These are phyloP conservation scores for Aspergillus sp. DNA, from an alignment of 2,329 filamentous ascomycete genomes.

Conservation along the genomic window DNA sequence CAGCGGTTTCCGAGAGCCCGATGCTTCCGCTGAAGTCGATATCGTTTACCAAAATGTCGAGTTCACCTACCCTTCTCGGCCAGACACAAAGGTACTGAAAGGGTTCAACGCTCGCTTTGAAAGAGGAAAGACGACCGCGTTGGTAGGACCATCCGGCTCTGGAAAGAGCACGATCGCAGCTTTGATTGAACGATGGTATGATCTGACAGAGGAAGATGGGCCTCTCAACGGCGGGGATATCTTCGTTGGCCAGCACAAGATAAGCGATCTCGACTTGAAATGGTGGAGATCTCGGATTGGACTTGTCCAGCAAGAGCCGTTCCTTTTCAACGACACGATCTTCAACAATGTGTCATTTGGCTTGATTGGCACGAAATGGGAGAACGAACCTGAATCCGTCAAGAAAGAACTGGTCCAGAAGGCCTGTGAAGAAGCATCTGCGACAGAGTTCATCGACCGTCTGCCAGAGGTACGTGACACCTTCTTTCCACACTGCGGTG, in stretches of 20 bases:
- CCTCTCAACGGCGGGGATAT: conserved; percentile 45
- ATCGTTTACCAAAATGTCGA: conserved; percentile 62
- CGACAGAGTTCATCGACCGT: conserved; percentile 65
- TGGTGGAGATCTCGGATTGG: conserved; percentile 60
- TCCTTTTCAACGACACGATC: conserved; percentile 66
- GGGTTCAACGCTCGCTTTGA: conserved; percentile 32
- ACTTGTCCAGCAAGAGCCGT: conserved; percentile 66
- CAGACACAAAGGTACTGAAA: conserved; percentile 34
- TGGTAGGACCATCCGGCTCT: conserved; percentile 46
- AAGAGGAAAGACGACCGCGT: conserved; percentile 38
- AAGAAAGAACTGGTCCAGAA: conserved; percentile 54
- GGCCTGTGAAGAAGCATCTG: conserved; percentile 66
- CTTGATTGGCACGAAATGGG: conserved; percentile 40
- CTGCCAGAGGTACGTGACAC: conserved; percentile 45
- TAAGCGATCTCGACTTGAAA: conserved; percentile 59
- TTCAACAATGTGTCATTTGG: conserved; percentile 62
- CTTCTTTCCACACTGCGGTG: not conserved
- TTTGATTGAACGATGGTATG: conserved; percentile 44
- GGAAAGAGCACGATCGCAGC: conserved; percentile 47
- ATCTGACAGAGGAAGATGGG: conserved; percentile 15
- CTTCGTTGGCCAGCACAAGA: conserved; percentile 50
- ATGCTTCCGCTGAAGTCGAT: conserved; percentile 51
- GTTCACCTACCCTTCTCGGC: conserved; percentile 66
- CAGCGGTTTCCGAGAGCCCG: conserved; percentile 46
- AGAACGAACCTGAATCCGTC: conserved; percentile 26